These are phyloP conservation scores for Tylopilus vinaceipallidus DNA, from an alignment of 768 basidiomycete species.

Conservation along the genomic window DNA sequence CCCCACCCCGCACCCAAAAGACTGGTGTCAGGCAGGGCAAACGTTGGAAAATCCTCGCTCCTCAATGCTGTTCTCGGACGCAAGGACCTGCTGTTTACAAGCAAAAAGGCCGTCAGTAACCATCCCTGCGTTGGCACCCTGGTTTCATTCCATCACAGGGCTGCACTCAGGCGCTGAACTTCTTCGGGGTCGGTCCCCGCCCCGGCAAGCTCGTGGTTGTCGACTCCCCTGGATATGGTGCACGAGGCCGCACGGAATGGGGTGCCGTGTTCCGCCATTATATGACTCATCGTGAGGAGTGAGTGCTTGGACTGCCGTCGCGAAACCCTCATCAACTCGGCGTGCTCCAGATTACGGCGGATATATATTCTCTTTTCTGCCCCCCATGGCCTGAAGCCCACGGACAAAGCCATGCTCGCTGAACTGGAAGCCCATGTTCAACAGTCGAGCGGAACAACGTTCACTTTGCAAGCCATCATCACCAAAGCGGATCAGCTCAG, in stretches of 20 bases:
- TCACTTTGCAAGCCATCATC: constrained; percentile 69
- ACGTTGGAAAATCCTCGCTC: constrained; percentile 73
- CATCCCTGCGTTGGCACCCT: background rate
- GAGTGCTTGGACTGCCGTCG: constrained; percentile 24
- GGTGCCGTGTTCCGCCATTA: constrained; percentile 68
- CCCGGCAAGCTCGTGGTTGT: constrained; percentile 63
- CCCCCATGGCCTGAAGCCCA: constrained; percentile 55
- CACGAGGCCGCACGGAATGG: constrained; percentile 73
- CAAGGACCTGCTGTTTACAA: constrained; percentile 55
- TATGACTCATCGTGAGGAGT: constrained; percentile 59
- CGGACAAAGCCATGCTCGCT: constrained; percentile 61
- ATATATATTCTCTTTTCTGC: constrained; percentile 72
- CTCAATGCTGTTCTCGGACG: constrained; percentile 67
- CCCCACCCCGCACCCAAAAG: background rate
- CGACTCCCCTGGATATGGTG: constrained; percentile 81
- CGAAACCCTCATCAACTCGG: background rate
- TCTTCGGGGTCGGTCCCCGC: constrained; percentile 61
- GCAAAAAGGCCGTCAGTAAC: constrained; percentile 64
- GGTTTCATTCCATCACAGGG: constrained; percentile 44
- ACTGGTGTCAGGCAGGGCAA: constrained; percentile 59
- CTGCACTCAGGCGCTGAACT: constrained; percentile 68
- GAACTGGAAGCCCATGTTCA: constrained; percentile 38
- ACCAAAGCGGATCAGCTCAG: constrained; percentile 64
- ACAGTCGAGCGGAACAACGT: constrained; percentile 38
- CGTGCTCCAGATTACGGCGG: constrained; percentile 52